A percentile compares a stretch with the other conserved stretches of the same genome.
These are phyloP conservation scores for Meira miltonrushii DNA, from an alignment of 1,284 basidiomycete genomes.

Conservation along the genomic window DNA sequence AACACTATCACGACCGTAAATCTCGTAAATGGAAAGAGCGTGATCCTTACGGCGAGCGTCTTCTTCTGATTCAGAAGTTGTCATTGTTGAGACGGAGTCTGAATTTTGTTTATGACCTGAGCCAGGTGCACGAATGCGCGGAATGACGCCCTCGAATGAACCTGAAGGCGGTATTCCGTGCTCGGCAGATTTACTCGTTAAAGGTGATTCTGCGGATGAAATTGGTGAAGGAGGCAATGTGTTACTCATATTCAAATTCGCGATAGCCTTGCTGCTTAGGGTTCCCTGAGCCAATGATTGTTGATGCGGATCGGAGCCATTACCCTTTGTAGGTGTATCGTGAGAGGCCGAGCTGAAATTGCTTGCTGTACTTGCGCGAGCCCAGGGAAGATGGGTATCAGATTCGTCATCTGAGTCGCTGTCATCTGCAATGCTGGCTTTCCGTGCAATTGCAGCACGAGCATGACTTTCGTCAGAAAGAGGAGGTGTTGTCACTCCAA, in stretches of 20 bases:
- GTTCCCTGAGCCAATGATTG: neutral
- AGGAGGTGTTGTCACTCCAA: constrained; percentile 39
- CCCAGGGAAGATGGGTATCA: constrained; percentile 41
- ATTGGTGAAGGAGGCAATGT: constrained; percentile 40
- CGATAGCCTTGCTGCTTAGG: neutral
- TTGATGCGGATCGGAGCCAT: neutral
- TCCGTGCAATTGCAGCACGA: constrained; percentile 16
- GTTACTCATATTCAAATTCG: neutral
- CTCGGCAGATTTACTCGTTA: constrained; percentile 7
- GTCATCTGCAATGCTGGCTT: constrained; percentile 17
- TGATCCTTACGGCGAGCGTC: constrained; percentile 31
- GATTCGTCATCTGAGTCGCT: constrained; percentile 31
- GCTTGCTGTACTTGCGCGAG: constrained; percentile 15
- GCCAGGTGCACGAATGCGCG: constrained; percentile 5
- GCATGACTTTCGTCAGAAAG: constrained; percentile 41
- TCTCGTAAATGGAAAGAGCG: constrained; percentile 45
- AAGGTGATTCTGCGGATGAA: constrained; percentile 35
- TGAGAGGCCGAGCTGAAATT: neutral
- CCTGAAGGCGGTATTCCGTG: neutral
- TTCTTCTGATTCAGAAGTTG: constrained; percentile 37
- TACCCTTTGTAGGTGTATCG: neutral
- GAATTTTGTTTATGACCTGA: constrained; percentile 1
- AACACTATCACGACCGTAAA: constrained; percentile 46
- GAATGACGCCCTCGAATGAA: constrained; percentile 3
- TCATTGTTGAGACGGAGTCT: constrained; percentile 14